phyloP scores from a whole-genome alignment of 306 rosid species.

The Clitoria ternatea region DNA sequence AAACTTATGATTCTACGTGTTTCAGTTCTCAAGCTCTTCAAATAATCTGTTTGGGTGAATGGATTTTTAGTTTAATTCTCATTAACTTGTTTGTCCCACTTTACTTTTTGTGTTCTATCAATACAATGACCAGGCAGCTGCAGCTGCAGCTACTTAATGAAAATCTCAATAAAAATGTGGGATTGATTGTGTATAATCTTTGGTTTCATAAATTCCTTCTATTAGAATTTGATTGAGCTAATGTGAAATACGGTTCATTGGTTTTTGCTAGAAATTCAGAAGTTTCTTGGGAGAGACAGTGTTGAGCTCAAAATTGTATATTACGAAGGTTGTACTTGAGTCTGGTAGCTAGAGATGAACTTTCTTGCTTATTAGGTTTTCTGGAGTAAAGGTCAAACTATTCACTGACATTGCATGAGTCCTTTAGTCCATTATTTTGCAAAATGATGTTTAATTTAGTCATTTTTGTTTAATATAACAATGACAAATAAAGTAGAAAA shows the following conservation, averaged over 20 bases:
- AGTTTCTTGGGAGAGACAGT: neutral
- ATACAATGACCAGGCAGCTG: neutral
- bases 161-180: neutral
- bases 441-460: too few species aligned
- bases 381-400: too few species aligned
- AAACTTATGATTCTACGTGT: neutral
- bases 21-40: neutral
- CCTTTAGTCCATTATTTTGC: too few species aligned
- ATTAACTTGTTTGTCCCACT: neutral
- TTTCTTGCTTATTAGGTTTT: neutral
- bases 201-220: neutral
- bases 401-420: too few species aligned
- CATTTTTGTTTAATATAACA: too few species aligned
- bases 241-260: neutral
- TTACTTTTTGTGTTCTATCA: neutral
- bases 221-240: neutral
- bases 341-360: neutral
- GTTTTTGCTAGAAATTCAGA: neutral
- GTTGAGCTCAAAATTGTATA: neutral
- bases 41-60: neutral
- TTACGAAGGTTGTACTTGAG: neutral
- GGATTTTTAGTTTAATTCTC: neutral
- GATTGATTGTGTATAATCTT: neutral
- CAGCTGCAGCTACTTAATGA: neutral
- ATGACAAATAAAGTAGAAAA: too few species aligned